Evolutionary conservation across 2,329 filamentous ascomycete genomes (phyloP).

Genomic region (Penicillium glabrum): DNA sequence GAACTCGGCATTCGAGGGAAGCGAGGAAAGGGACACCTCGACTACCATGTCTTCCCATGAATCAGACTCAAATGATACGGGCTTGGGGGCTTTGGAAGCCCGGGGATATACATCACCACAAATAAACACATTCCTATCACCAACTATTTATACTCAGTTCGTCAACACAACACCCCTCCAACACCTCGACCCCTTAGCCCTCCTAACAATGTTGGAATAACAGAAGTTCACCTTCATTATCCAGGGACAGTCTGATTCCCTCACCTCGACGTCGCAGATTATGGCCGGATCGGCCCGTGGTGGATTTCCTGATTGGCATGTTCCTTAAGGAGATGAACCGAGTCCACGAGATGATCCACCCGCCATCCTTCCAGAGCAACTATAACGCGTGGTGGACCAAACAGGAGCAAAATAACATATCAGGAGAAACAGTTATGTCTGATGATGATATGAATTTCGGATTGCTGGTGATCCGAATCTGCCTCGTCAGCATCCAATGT

Average conservation of each 20-base stretch:
- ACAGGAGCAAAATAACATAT: slow-evolving; percentile 4
- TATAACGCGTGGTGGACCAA: slow-evolving; percentile 13
- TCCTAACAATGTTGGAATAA: background rate
- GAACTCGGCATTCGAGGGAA: slow-evolving; percentile 2
- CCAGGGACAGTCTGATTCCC: background rate
- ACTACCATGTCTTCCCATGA: slow-evolving; percentile 13
- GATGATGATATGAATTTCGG: slow-evolving; percentile 17
- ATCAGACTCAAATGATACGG: slow-evolving; percentile 9
- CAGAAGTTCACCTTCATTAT: slow-evolving; percentile 4
- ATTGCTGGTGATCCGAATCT: slow-evolving; percentile 15
- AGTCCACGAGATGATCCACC: slow-evolving; percentile 10
- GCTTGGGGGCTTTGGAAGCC: slow-evolving; percentile 1
- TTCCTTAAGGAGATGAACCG: slow-evolving; percentile 16
- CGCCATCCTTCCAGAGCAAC: slow-evolving; percentile 8
- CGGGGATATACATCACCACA: slow-evolving; percentile 1
- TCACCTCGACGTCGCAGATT: background rate
- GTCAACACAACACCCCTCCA: background rate
- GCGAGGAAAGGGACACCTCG: slow-evolving; percentile 6
- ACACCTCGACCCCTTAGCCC: background rate
- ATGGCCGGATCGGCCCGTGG: slow-evolving; percentile 14
- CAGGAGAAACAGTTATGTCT: background rate
- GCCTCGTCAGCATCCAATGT: slow-evolving; percentile 14
- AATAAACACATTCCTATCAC: background rate
- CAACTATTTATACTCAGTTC: background rate
- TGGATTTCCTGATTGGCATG: slow-evolving; percentile 14